phyloP scores from a whole-genome alignment of 495 filamentous ascomycete genomes.

The Barbatosphaeria neglecta region DNA sequence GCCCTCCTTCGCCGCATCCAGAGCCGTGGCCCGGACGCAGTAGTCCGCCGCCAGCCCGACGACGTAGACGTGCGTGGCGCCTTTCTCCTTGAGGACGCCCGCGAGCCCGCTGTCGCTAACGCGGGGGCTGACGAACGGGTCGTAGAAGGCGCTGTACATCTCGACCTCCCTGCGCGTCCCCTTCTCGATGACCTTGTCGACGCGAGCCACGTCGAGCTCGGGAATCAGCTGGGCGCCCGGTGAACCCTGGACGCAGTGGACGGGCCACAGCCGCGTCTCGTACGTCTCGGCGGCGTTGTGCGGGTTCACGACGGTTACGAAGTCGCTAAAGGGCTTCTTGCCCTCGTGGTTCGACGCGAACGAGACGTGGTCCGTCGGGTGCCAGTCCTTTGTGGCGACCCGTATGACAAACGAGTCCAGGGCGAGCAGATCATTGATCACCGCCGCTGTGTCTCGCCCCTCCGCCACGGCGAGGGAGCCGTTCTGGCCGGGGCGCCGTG shows the following conservation, averaged over 20 bases:
- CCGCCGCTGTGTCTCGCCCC: conserved; percentile 55
- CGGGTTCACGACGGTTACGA: conserved; percentile 55
- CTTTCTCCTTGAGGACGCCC: conserved; percentile 37
- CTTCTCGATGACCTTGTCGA: conserved; percentile 65
- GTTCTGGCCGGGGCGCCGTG: too few relatives aligned
- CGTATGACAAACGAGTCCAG: conserved; percentile 57
- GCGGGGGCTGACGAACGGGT: conserved; percentile 45
- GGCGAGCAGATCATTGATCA: conserved; percentile 64
- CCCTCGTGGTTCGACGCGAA: conserved; percentile 70
- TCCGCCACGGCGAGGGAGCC: conserved; percentile 69
- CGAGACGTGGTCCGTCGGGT: conserved; percentile 76
- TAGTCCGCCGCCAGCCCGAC: conserved; percentile 82
- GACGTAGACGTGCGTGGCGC: conserved; percentile 67
- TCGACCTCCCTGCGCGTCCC: conserved; percentile 63
- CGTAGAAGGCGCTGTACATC: conserved; percentile 85
- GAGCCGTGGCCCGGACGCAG: conserved; percentile 72
- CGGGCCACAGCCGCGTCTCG: conserved; percentile 70
- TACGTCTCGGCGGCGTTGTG: conserved; percentile 50
- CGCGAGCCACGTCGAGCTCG: conserved; percentile 49
- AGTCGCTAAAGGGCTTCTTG: conserved; percentile 55
- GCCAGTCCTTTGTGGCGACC: conserved; percentile 82
- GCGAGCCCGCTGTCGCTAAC: conserved; percentile 51
- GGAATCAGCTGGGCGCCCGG: conserved; percentile 62
- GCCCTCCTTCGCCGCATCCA: conserved; percentile 65
- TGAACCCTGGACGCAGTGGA: conserved; percentile 72